Base-by-base conservation (phyloP, 768 basidiomycete species). In the Boletellus ananas region DNA sequence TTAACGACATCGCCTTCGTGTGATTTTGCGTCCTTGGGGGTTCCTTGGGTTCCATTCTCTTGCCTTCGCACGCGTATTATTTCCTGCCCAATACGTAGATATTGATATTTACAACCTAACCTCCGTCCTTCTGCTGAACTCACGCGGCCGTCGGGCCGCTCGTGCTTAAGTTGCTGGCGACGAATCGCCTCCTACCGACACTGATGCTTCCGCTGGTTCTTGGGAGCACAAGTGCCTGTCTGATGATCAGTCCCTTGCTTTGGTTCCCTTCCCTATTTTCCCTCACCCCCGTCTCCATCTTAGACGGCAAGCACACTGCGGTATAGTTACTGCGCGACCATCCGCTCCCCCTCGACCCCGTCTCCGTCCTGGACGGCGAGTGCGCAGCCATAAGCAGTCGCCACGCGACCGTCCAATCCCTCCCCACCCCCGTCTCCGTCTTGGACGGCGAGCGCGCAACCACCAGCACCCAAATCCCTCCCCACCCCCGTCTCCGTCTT, bases 211-310 rank as follows among this genome's bases (percentile, higher is more conserved):
- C 35, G 49, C 59, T 35, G 51, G 60, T 3, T 59, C 59, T n/a
- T 57, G 64, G 42, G 62, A 66, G 45, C 65, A 63, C 55, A 66
- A 62, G 43, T 59, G 17, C 20, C 55, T 55, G 0, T 10, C 35
- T 1, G 57, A 66, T 29, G 64, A 64, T 12, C 51, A 64, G 4
- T 68, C 72, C 6, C 70, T n/a, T 74, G 1, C 79, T 90, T 47
- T 82, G 78, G 0, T 89, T 92, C 60, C 89, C 88, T 0, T 73
- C 83, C 33, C 68, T 90, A 4, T 92, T 92, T 67, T 79, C 78
- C 33, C n/a, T n/a, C n/a, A n/a, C n/a, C n/a, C n/a, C n/a, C n/a
- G n/a, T n/a, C n/a, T n/a, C n/a, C n/a, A n/a, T n/a, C n/a, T n/a
- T n/a, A n/a, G n/a, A n/a, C n/a, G n/a, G n/a, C n/a, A n/a, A n/a